Conservation (phyloP, 441 rosid genomes). For the Erodium trifolium region DNA sequence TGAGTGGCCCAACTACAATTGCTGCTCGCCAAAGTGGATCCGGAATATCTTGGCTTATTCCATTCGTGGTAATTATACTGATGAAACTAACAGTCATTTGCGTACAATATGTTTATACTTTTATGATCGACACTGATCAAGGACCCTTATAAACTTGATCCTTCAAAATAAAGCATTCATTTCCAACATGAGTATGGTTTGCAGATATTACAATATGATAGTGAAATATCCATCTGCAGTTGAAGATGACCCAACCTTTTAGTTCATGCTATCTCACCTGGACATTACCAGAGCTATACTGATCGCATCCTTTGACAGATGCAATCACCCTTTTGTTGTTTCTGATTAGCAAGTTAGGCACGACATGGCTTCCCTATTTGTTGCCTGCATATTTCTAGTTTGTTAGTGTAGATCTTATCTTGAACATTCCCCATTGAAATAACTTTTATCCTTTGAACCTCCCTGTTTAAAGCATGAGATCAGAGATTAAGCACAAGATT, state of each 20-base stretch:
- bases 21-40: constrained; percentile 97
- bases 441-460: not conserved
- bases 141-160: not conserved
- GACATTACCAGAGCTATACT: no score
- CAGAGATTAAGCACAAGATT: not conserved
- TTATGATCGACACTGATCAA: not conserved
- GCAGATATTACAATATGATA: not conserved
- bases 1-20: constrained; percentile 88
- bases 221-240: not conserved
- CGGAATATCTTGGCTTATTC: constrained; percentile 92
- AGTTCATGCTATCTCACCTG: not conserved
- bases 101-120: not conserved
- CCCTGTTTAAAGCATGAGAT: not conserved
- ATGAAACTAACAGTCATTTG: not conserved
- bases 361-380: no score
- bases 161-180: not conserved
- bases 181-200: not conserved
- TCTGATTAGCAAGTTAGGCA: no score
- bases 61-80: constrained; percentile 67
- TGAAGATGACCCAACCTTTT: not conserved
- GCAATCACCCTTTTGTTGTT: no score
- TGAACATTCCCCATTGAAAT: not conserved
- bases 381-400: not conserved
- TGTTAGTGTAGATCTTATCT: not conserved
- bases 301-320: no score